Evolutionary conservation across 2,329 filamentous ascomycete species (phyloP).

Genomic region (Colletotrichum truncatum): DNA sequence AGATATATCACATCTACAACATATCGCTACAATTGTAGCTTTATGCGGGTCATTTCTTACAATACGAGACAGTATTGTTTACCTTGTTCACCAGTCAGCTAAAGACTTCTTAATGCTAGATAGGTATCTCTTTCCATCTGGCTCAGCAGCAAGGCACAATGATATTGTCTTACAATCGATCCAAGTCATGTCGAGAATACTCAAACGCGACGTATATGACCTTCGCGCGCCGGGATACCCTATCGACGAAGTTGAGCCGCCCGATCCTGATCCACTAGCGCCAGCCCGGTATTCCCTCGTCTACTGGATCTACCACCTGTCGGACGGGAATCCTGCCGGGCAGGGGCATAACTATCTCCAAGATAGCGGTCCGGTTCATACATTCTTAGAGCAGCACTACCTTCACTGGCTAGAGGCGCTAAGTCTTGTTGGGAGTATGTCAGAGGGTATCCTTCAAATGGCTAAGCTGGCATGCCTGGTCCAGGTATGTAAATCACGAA

Average conservation of each 20-base stretch:
- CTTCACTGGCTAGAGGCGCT: slow-evolving; percentile 51
- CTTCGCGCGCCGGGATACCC: slow-evolving; percentile 29
- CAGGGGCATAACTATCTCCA: not conserved
- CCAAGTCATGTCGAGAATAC: slow-evolving; percentile 34
- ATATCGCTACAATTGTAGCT: not conserved
- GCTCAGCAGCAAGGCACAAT: slow-evolving; percentile 37
- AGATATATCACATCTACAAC: not conserved
- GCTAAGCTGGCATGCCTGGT: accelerated
- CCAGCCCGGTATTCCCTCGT: slow-evolving; percentile 32
- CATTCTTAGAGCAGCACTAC: slow-evolving; percentile 42
- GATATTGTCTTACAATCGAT: slow-evolving; percentile 46
- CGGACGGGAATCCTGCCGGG: not conserved
- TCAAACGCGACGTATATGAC: slow-evolving; percentile 46
- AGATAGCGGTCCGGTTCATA: slow-evolving; percentile 7
- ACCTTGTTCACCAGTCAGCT: slow-evolving; percentile 53
- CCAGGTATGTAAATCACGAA: not conserved
- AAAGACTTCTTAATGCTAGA: slow-evolving; percentile 48
- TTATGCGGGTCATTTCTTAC: slow-evolving; percentile 38
- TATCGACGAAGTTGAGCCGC: slow-evolving; percentile 1
- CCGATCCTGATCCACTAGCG: slow-evolving; percentile 24
- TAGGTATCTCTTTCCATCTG: slow-evolving; percentile 38
- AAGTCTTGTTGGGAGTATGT: slow-evolving; percentile 38
- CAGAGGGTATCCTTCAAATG: slow-evolving; percentile 27
- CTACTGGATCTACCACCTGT: slow-evolving; percentile 34
- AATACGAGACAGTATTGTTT: slow-evolving; percentile 39